Conservation (phyloP, 495 filamentous ascomycete genomes). For the Lichina pygmaea region DNA sequence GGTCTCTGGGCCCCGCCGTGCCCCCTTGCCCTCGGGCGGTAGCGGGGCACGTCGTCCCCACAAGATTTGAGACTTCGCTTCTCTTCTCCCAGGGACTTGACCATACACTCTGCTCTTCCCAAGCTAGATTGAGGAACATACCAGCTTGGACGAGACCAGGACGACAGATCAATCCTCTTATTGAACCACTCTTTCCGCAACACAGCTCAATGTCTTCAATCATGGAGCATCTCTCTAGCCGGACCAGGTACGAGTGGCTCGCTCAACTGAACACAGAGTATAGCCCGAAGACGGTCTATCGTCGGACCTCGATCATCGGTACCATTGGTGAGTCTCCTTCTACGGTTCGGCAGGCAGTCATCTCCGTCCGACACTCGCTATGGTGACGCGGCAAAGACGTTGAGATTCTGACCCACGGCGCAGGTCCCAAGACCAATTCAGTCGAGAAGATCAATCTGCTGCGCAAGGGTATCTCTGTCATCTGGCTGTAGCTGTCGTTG, state of each 20-base stretch:
- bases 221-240: conserved; percentile 55
- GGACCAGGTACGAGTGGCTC: conserved; percentile 80
- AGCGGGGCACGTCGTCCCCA: too few species aligned
- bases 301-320: conserved; percentile 93
- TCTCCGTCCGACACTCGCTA: too few species aligned
- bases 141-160: not conserved
- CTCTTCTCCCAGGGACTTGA: too few species aligned
- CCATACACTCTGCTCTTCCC: too few species aligned
- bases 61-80: too few species aligned
- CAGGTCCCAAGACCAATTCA: conserved; percentile 92
- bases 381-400: too few species aligned
- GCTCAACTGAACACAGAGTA: conserved; percentile 56
- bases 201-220: conserved; percentile 28
- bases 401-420: not conserved
- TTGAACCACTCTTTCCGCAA: not conserved
- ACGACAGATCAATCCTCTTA: not conserved
- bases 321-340: conserved; percentile 48
- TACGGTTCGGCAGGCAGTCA: not conserved
- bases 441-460: conserved; percentile 87
- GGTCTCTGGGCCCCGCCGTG: too few species aligned
- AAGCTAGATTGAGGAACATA: too few species aligned
- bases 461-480: conserved; percentile 28
- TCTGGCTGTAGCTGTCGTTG: conserved; percentile 2
- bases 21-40: too few species aligned
- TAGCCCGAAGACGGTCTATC: conserved; percentile 59